A percentile compares a stretch with the other conserved stretches of the same genome.
These are phyloP conservation scores for Stramenopiles sp. DNA, from an alignment of 352 stramenopile species.

Conservation along the genomic window DNA sequence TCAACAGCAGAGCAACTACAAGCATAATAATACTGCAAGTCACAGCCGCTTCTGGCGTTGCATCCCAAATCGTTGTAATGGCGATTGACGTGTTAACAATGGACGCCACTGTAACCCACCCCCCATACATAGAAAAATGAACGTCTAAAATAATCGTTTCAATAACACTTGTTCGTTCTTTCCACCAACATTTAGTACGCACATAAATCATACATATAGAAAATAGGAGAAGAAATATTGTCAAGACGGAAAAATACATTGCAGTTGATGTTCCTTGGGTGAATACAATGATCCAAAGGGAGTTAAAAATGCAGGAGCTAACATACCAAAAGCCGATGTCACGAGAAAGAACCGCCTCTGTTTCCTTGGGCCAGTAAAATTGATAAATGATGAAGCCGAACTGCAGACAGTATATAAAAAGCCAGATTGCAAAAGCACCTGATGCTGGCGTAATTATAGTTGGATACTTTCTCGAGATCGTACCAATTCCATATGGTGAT, in stretches of 20 bases:
- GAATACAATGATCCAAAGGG: background rate
- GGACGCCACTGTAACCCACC: constrained; percentile 2
- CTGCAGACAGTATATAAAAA: background rate
- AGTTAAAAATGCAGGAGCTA: background rate
- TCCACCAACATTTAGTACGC: background rate
- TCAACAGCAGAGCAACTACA: background rate
- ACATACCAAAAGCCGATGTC: constrained; percentile 2
- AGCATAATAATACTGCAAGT: constrained; percentile 6
- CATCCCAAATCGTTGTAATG: background rate
- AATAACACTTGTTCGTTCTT: background rate
- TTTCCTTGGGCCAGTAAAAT: background rate
- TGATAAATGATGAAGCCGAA: background rate
- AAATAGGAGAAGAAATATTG: background rate
- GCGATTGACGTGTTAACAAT: background rate
- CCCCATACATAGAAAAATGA: constrained; percentile 9
- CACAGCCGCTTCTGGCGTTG: background rate
- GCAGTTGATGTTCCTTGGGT: background rate
- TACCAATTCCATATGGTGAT: constrained; percentile 10
- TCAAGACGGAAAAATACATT: background rate
- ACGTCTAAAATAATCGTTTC: background rate
- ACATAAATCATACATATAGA: constrained; percentile 8
- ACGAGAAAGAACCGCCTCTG: background rate
- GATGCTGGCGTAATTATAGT: background rate
- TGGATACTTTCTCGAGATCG: background rate
- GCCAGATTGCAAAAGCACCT: constrained; percentile 3